phyloP scores from a whole-genome alignment of 2,329 filamentous ascomycete genomes.

The Orbilia ellipsospora region DNA sequence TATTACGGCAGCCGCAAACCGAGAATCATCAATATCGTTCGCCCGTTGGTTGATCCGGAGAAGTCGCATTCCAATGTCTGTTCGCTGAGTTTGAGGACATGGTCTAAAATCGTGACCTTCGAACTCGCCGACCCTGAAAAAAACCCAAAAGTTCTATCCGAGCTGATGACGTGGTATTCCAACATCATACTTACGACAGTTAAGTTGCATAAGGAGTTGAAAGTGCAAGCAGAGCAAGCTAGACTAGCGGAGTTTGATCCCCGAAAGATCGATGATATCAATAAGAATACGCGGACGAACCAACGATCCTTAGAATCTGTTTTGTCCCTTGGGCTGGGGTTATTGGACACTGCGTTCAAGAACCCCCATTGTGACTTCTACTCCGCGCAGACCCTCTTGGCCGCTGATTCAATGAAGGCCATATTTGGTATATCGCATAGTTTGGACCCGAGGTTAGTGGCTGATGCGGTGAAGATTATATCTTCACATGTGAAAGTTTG shows the following conservation, averaged over 20 bases:
- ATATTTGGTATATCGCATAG: constrained; percentile 38
- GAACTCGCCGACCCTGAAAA: constrained; percentile 66
- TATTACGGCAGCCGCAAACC: constrained; percentile 71
- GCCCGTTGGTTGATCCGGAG: constrained; percentile 70
- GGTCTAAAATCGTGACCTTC: constrained; percentile 72
- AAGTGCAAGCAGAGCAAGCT: constrained; percentile 61
- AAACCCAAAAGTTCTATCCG: constrained; percentile 64
- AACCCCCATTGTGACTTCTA: constrained; percentile 37
- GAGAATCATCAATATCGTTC: constrained; percentile 64
- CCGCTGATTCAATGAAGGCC: constrained; percentile 19
- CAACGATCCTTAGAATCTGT: constrained; percentile 17
- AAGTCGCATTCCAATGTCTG: constrained; percentile 75
- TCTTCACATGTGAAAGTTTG: constrained; percentile 53
- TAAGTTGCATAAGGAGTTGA: constrained; percentile 68
- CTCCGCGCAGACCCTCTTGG: constrained; percentile 19
- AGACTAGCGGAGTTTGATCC: constrained; percentile 20
- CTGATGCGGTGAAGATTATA: constrained; percentile 57
- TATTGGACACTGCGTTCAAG: constrained; percentile 26
- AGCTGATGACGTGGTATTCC: constrained; percentile 70
- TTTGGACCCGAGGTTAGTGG: constrained; percentile 56
- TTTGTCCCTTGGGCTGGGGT: constrained; percentile 13
- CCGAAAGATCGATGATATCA: constrained; percentile 14
- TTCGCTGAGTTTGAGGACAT: constrained; percentile 73
- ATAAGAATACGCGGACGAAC: constrained; percentile 19
- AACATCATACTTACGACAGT: constrained; percentile 70